Conservation (phyloP, 257 asterid genomes). For the Lithospermum erythrorhizon region DNA sequence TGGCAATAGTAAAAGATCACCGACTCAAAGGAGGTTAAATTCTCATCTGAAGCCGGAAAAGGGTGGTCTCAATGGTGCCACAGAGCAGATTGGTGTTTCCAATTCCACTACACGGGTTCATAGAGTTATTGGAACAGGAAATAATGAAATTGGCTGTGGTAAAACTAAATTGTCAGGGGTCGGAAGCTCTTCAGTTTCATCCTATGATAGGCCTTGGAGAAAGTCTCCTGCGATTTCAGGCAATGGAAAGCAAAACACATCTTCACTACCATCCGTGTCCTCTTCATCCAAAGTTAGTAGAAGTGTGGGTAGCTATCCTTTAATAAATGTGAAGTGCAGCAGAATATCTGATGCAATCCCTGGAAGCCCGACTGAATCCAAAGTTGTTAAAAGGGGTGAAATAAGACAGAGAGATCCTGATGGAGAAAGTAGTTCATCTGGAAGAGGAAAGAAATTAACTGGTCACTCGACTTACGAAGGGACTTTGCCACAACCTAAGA, state of each 20-base stretch:
- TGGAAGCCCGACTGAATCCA: conserved; percentile 30
- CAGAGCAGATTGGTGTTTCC: conserved; percentile 13
- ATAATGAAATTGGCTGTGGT: conserved; percentile 18
- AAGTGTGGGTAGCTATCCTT: conserved; percentile 23
- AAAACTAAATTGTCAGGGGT: conserved; percentile 17
- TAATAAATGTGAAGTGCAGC: conserved; percentile 35
- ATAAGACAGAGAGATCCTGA: conserved; percentile 36
- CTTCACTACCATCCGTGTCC: conserved; percentile 20
- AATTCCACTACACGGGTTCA: conserved; percentile 16
- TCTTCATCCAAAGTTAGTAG: conserved; percentile 16
- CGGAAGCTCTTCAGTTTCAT: conserved; percentile 30
- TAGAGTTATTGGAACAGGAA: conserved; percentile 12
- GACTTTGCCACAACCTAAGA: conserved; percentile 18
- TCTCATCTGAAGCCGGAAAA: conserved; percentile 23
- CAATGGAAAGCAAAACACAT: conserved; percentile 16
- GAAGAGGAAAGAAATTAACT: conserved; percentile 24
- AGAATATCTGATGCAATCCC: conserved; percentile 34
- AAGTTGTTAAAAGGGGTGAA: conserved; percentile 19
- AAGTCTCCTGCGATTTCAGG: conserved; percentile 20
- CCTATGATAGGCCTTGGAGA: conserved; percentile 22
- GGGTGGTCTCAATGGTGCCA: conserved; percentile 20
- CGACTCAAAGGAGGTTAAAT: conserved; percentile 23
- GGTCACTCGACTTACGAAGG: conserved; percentile 14
- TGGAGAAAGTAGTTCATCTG: conserved; percentile 42
- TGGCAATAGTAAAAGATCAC: conserved; percentile 17